These are phyloP conservation scores for Aureobasidium sp. DNA, from an alignment of 2,329 filamentous ascomycete species.

Conservation along the genomic window DNA sequence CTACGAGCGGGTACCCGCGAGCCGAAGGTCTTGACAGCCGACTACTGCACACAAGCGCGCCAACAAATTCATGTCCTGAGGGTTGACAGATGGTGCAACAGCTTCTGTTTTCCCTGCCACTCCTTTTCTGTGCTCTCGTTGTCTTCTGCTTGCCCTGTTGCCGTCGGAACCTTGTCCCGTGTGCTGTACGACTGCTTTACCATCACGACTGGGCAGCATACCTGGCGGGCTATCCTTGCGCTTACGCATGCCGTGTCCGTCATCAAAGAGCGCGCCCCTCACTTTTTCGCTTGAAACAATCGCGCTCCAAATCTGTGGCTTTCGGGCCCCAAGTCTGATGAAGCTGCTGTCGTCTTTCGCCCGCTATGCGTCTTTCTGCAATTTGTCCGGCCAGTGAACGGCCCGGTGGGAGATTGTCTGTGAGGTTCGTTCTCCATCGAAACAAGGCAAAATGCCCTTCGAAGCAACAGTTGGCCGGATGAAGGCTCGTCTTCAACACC, in stretches of 20 bases:
- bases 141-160: slow-evolving; percentile 11
- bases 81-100: slow-evolving; percentile 11
- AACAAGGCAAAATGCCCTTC: not conserved
- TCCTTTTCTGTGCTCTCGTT: slow-evolving; percentile 5
- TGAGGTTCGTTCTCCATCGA: not conserved
- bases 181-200: slow-evolving; percentile 9
- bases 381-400: not conserved
- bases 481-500: not conserved
- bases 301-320: not conserved
- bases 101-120: not conserved
- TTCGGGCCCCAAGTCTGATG: not conserved
- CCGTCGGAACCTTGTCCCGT: slow-evolving; percentile 9
- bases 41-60: slow-evolving; percentile 13
- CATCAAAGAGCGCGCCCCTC: slow-evolving; percentile 8
- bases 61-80: slow-evolving; percentile 8
- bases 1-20: slow-evolving; percentile 11
- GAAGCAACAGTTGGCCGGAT: not conserved
- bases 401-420: not conserved
- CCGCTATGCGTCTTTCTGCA: not conserved
- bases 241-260: slow-evolving; percentile 10
- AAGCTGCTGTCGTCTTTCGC: not conserved
- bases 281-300: slow-evolving; percentile 9
- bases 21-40: slow-evolving; percentile 11
- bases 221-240: slow-evolving; percentile 8
- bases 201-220: slow-evolving; percentile 7